Evolutionary conservation across 208 protist species (phyloP), one percentile per base, ranked within the genome.

Genomic region (Strigomonas culicis): DNA sequence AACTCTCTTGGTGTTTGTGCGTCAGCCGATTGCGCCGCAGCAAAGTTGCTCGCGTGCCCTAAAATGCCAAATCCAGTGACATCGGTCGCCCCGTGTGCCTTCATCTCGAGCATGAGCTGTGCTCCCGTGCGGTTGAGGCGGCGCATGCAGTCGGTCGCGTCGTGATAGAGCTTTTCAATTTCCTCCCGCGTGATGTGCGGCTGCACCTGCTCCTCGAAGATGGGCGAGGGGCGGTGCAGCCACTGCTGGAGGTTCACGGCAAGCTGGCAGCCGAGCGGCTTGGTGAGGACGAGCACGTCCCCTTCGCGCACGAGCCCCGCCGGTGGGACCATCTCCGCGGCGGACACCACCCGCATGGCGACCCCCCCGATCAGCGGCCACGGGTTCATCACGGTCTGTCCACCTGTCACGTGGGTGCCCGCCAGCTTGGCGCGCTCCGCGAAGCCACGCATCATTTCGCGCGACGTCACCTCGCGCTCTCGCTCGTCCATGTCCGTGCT

Each of bases 1-100:
- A 88, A 51, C 41, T 64, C 61, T 22, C 78, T 66, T n/a, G 73
- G 63, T 1, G 22, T 19, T 17, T 21, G 25, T 24, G 19, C 69
- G 27, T 21, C 64, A 21, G 51, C 66, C 19, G 71, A 56, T 70
- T 98, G 96, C 10, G 89, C 89, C 7, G 76, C 63, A 4, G 86
- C 97, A 34, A 99, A 86, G 77, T 98, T 99, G 17, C 51, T 66
- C 1, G 93, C 86, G 77, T 99, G 97, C 0, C 97, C 97, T 4
- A 98, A 59, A 65, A 98, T 93, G 49, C 97, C 97, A 70, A 98
- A 99, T n/a, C 96, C 97, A 3, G 97, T 99, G 21, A 99, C 84
- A 68, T 99, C 97, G 0, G 97, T 99, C 13, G 94, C 91, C 3
- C 85, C 97, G 72, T 97, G 94, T 0, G 95, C 92, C 10, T 70